Base-by-base conservation (phyloP, 108 stramenopile genomes). In the Cyclotella sp. region DNA sequence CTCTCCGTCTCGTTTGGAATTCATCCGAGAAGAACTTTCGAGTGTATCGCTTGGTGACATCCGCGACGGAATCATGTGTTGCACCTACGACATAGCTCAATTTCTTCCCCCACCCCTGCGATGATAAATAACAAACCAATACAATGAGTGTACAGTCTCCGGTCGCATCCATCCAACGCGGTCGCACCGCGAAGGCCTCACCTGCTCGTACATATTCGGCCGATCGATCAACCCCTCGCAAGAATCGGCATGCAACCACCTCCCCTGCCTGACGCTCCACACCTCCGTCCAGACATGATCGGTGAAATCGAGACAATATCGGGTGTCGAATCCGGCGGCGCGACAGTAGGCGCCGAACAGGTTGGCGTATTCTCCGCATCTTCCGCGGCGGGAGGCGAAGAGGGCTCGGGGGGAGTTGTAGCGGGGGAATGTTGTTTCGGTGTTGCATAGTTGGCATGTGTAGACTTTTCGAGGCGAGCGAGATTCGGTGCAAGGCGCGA, bases 271-370 rank as follows among this genome's bases (percentile, higher is more conserved):
- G 44, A 58, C 74, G 27, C 71, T 68, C 78, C 87, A 93, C 10
- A 97, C 95, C 87, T 99, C 99, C 18, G 79, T 83, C 99, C 99
- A 99, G 9, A 99, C 96, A 71, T 99, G 99, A 85, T 99, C 99
- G 15, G 97, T 98, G 71, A 87, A 92, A 84, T 99, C 99, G 39
- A 93, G 58, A 18, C 97, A 91, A 72, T 95, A 90, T 24, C 99
- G 85, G 0, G 97, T 94, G 66, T 98, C 97, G 70, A 96, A 95
- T 21, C 98, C 98, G 6, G 88, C 76, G 9, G 98, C 83, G 19
- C 93, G 84, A 66, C 91, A 93, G 73, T 88, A 84, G 40, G 95
- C 73, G 3, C 96, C 93, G 85, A 99, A 99, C 63, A 94, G 76
- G 82, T 99, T 99, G 66, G 99, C 96, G 64, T 87, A 99, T 85